Conservation (phyloP, 2,329 filamentous ascomycete genomes). For the Ploettnerulaceae sp. region DNA sequence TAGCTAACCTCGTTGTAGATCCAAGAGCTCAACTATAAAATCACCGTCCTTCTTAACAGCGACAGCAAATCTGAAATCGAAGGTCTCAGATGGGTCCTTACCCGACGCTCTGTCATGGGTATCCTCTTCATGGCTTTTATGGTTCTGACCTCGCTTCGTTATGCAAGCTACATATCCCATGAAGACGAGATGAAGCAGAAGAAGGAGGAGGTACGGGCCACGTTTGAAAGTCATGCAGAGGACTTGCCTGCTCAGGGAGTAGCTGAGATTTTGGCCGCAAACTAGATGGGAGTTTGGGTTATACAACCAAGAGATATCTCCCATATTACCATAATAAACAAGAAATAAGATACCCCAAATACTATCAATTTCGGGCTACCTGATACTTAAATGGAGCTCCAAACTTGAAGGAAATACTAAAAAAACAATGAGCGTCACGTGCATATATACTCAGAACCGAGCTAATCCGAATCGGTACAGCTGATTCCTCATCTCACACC, state of each 20-base stretch:
- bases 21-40: constrained; percentile 94
- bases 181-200: constrained; percentile 30
- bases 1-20: constrained; percentile 47
- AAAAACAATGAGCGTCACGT: neutral
- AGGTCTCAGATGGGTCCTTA: constrained; percentile 79
- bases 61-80: constrained; percentile 92
- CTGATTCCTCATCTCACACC: constrained; percentile 10
- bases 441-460: neutral
- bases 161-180: constrained; percentile 48
- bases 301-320: neutral
- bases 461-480: neutral
- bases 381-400: no score
- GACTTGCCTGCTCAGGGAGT: constrained; percentile 46
- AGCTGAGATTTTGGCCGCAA: constrained; percentile 54
- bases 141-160: constrained; percentile 55
- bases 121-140: constrained; percentile 62
- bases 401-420: no score
- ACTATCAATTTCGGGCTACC: no score
- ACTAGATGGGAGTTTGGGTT: constrained; percentile 34
- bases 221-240: constrained; percentile 32
- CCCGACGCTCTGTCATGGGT: constrained; percentile 57
- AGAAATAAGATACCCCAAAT: no score
- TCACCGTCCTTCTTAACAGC: constrained; percentile 82
- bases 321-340: no score
- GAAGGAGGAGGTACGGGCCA: constrained; percentile 37